Conservation (phyloP, 2,329 filamentous ascomycete genomes). For the Fusarium fracticaudum region DNA sequence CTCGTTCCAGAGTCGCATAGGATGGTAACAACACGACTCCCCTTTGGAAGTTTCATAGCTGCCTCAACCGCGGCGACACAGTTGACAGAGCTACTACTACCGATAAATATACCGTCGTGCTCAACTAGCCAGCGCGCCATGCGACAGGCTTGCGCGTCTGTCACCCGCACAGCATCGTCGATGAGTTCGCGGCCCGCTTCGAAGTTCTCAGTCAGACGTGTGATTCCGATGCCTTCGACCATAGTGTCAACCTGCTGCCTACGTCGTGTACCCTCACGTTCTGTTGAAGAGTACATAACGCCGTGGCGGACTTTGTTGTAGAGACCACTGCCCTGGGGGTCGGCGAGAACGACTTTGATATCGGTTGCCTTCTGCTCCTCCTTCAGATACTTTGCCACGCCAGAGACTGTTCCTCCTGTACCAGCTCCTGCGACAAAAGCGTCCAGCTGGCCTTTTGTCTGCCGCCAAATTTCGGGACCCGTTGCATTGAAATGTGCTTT, state of each 20-base stretch:
- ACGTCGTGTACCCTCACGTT: slow-evolving; percentile 89
- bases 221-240: slow-evolving; percentile 95
- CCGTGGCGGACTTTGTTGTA: slow-evolving; percentile 93
- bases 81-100: slow-evolving; percentile 96
- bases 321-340: slow-evolving; percentile 92
- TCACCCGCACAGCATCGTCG: slow-evolving; percentile 89
- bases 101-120: slow-evolving; percentile 92
- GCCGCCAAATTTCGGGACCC: slow-evolving; percentile 87
- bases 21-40: slow-evolving; percentile 80
- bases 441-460: slow-evolving; percentile 78
- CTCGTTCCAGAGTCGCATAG: slow-evolving; percentile 85
- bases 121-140: slow-evolving; percentile 99
- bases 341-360: slow-evolving; percentile 82
- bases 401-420: slow-evolving; percentile 92
- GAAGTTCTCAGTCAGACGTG: slow-evolving; percentile 93
- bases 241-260: slow-evolving; percentile 94
- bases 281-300: slow-evolving; percentile 92
- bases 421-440: slow-evolving; percentile 94
- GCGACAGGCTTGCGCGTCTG: slow-evolving; percentile 84
- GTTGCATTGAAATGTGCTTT: slow-evolving; percentile 83
- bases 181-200: slow-evolving; percentile 86
- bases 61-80: slow-evolving; percentile 81
- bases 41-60: slow-evolving; percentile 69
- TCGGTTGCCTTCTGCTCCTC: slow-evolving; percentile 66
- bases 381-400: slow-evolving; percentile 86